Percentiles rank a stretch among this genome's conserved stretches.
phyloP scores from a whole-genome alignment of 345 rosid genomes.

The Euphorbia lathyris region DNA sequence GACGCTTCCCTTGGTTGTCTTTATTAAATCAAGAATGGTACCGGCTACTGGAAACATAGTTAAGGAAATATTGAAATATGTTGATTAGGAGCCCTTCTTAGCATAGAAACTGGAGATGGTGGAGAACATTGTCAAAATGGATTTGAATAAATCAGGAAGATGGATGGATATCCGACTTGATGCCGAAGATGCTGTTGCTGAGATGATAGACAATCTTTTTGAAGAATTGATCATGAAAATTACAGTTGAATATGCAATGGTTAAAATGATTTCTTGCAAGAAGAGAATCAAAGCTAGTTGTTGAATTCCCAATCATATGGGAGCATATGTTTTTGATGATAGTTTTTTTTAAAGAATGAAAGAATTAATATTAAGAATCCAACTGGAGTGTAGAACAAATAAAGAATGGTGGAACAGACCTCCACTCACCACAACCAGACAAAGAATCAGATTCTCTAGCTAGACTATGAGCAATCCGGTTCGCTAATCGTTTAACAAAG shows the following conservation, averaged over 20 bases:
- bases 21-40: conserved; percentile 26
- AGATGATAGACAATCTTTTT: conserved; percentile 43
- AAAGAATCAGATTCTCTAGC: too few species aligned
- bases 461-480: too few species aligned
- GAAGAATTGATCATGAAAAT: conserved; percentile 47
- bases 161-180: conserved; percentile 51
- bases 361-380: too few species aligned
- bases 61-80: conserved; percentile 44
- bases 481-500: too few species aligned
- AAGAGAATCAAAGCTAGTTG: too few species aligned
- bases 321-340: not conserved
- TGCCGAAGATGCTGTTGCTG: conserved; percentile 44
- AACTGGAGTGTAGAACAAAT: too few species aligned
- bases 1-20: conserved; percentile 41
- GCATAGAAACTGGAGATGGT: conserved; percentile 24
- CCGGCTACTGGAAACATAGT: conserved; percentile 26
- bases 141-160: conserved; percentile 41
- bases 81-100: conserved; percentile 42
- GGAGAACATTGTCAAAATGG: conserved; percentile 45
- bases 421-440: too few species aligned
- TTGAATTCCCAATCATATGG: conserved; percentile 6
- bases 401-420: too few species aligned
- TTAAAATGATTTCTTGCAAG: too few species aligned
- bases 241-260: conserved; percentile 28
- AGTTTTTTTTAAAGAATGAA: too few species aligned